A percentile compares a stretch with the other conserved stretches of the same genome.
Evolutionary conservation across 768 basidiomycete species (phyloP).

Genomic region (Termitomyces sp.): DNA sequence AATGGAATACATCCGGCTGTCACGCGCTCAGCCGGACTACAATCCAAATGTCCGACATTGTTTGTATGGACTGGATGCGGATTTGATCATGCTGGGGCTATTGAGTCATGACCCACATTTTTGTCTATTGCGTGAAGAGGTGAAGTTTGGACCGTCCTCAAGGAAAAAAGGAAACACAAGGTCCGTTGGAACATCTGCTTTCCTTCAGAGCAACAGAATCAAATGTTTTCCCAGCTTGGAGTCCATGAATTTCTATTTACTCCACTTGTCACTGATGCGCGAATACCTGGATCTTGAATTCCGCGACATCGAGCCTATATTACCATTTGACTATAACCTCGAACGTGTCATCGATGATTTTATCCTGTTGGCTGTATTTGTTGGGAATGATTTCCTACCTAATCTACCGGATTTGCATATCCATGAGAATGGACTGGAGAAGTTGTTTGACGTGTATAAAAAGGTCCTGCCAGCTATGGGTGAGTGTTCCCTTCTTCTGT

Average conservation of each 20-base stretch:
- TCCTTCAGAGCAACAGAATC: neutral
- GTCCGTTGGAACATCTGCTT: constrained; percentile 18
- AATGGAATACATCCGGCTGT: constrained; percentile 96
- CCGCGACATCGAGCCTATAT: constrained; percentile 54
- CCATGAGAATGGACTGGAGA: constrained; percentile 93
- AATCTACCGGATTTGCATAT: constrained; percentile 96
- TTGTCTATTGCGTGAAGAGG: constrained; percentile 94
- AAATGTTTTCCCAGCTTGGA: constrained; percentile 41
- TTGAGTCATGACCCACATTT: constrained; percentile 99
- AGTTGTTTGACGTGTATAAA: constrained; percentile 94
- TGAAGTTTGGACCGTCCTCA: constrained; percentile 86
- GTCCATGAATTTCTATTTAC: constrained; percentile 86
- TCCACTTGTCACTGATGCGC: constrained; percentile 91
- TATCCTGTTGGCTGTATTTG: constrained; percentile 92
- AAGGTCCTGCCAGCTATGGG: constrained; percentile 75
- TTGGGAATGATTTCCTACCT: constrained; percentile 97
- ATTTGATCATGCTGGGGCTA: constrained; percentile 96
- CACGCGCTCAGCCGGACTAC: constrained; percentile 93
- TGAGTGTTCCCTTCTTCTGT: constrained; percentile 22
- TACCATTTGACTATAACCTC: constrained; percentile 82
- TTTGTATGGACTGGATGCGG: constrained; percentile 96
- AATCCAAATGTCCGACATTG: constrained; percentile 97
- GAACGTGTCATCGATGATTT: constrained; percentile 98
- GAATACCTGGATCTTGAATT: constrained; percentile 99
- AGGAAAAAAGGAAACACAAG: constrained; percentile 65